phyloP scores from a whole-genome alignment of 2,329 filamentous ascomycete species.

The Pseudogymnoascus sp. region DNA sequence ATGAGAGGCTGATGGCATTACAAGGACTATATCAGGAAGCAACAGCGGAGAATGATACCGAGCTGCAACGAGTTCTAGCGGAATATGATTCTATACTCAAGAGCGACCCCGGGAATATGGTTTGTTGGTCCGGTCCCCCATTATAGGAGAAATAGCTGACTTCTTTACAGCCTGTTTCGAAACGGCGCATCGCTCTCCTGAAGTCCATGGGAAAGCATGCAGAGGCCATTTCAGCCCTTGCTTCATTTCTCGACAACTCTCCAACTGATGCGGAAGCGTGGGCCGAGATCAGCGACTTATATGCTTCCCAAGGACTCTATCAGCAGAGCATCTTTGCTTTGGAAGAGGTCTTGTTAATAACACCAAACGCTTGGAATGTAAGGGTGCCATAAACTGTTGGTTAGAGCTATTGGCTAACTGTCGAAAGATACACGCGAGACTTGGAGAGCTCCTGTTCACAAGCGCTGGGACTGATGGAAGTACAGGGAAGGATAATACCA shows the following conservation, averaged over 20 bases:
- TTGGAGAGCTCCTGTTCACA: conserved; percentile 79
- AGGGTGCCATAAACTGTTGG: conserved; percentile 28
- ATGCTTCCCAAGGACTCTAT: conserved; percentile 70
- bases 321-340: conserved; percentile 79
- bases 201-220: conserved; percentile 60
- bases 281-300: conserved; percentile 85
- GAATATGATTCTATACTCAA: conserved; percentile 71
- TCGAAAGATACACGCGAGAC: conserved; percentile 70
- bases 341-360: conserved; percentile 81
- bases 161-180: conserved; percentile 62
- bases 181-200: conserved; percentile 75
- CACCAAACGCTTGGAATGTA: conserved; percentile 94
- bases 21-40: conserved; percentile 81
- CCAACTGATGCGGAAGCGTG: conserved; percentile 91
- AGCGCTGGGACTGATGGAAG: conserved; percentile 41
- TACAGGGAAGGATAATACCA: conserved; percentile 32
- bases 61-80: conserved; percentile 62
- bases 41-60: conserved; percentile 57
- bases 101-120: conserved; percentile 72
- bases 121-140: conserved; percentile 38
- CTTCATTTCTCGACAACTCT: conserved; percentile 69
- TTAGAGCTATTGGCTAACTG: conserved; percentile 25
- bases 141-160: conserved; percentile 26
- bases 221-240: conserved; percentile 70
- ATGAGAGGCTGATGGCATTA: conserved; percentile 81